These are phyloP conservation scores for Phlebiopsis flavidoalba DNA, from an alignment of 768 basidiomycete species.

Conservation along the genomic window DNA sequence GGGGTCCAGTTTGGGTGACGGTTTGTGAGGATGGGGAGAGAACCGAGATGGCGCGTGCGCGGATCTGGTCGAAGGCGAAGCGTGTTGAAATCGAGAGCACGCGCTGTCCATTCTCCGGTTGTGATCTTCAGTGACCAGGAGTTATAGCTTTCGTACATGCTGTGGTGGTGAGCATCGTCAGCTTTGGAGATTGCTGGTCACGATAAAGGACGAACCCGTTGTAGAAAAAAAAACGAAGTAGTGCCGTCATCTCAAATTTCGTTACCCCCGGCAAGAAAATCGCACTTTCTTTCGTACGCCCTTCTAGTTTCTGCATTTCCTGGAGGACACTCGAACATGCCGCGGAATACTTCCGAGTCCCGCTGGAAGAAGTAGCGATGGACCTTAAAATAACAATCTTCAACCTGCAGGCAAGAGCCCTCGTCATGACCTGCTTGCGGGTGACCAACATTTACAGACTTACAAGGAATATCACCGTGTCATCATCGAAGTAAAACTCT, in stretches of 20 bases:
- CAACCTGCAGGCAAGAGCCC: constrained; percentile 22
- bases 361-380: constrained; percentile 31
- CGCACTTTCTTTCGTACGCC: constrained; percentile 23
- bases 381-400: constrained; percentile 30
- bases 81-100: constrained; percentile 34
- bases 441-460: not conserved
- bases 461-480: constrained; percentile 17
- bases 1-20: not conserved
- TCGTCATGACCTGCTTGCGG: not conserved
- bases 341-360: constrained; percentile 30
- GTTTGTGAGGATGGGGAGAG: constrained; percentile 12
- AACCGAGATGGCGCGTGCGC: constrained; percentile 26
- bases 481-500: constrained; percentile 20
- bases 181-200: not conserved
- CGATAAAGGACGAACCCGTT: constrained; percentile 20
- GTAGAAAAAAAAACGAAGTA: constrained; percentile 31
- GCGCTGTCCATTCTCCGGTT: constrained; percentile 27
- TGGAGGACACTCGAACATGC: constrained; percentile 28
- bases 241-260: constrained; percentile 25
- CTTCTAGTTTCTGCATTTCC: constrained; percentile 22
- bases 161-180: constrained; percentile 4
- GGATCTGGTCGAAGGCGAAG: constrained; percentile 28
- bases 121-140: not conserved
- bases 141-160: constrained; percentile 11
- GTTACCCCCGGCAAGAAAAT: constrained; percentile 27